Evolutionary conservation across 306 rosid genomes (phyloP), one percentile per base, ranked within the genome.

Genomic region (Prinsepia uniflora): DNA sequence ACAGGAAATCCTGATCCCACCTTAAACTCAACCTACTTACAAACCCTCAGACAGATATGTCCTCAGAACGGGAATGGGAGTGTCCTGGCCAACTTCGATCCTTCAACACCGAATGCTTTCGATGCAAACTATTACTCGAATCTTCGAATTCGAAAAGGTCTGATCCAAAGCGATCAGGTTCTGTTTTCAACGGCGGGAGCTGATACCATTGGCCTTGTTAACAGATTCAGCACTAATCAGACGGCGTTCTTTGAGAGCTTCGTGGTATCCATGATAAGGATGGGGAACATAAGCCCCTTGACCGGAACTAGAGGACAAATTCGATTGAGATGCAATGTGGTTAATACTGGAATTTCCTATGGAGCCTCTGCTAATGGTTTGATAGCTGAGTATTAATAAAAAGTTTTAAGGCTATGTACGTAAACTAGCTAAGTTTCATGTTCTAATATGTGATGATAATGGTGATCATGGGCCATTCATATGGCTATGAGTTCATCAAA

Each of bases 241-340:
- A 41, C 8, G 9, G 44, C 58, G 30, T 78, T 66, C 74, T 78
- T 78, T 18, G 53, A 10, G 3, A 42, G 17, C 52, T 78, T 78
- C 34, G 81, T 52, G 70, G 70, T 10, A 49, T 59, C 81, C 6
- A 72, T 78, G 78, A 60, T 72, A 30, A 78, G 67, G n/a, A 78
- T 78, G 78, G 81, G 74, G 20, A 57, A 72, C 34, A 72, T 78
- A 10, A 48, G 58, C 18, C 70, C 18, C 45, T 66, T 72, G 63
- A 72, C 65, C 0, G 70, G 74, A 14, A 22, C 52, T 0, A 43
- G 52, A 7, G 81, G 74, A 59, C 65, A 78, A 40, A 67, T 78
- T 50, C 68, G 78, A 75, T 50, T 22, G 20, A 72, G 72, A 22
- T 72, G 81, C 42, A 63, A 36, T 0, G 12, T 6, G 72, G 70